Evolutionary conservation across 495 filamentous ascomycete species (phyloP).

Genomic region (Lasiosphaeris hirsuta): DNA sequence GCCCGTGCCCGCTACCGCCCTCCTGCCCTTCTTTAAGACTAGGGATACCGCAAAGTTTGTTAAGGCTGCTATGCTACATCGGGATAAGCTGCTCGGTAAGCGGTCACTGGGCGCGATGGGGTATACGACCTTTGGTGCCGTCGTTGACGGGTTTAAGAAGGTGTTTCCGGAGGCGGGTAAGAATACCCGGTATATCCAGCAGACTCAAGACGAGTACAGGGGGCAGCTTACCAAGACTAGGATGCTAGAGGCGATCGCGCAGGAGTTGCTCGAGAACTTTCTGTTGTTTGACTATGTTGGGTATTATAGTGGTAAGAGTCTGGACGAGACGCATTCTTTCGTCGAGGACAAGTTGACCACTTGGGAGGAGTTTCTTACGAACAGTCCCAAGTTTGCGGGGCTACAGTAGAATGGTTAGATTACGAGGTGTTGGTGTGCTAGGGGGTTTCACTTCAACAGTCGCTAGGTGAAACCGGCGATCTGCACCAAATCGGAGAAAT

Average conservation of each 20-base stretch:
- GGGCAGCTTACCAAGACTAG: too few species aligned
- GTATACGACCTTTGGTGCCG: constrained; percentile 46
- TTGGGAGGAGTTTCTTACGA: constrained; percentile 37
- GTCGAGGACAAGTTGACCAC: constrained; percentile 38
- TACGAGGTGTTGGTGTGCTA: too few species aligned
- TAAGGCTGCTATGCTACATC: constrained; percentile 45
- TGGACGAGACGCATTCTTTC: constrained; percentile 35
- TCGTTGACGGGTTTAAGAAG: constrained; percentile 49
- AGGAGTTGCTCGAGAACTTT: constrained; percentile 56
- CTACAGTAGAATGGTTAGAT: too few species aligned
- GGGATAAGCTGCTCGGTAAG: constrained; percentile 39
- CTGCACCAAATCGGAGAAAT: too few species aligned
- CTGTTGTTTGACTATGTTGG: constrained; percentile 47
- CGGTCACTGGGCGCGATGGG: constrained; percentile 41
- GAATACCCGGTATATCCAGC: constrained; percentile 38
- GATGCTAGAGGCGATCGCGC: constrained; percentile 25
- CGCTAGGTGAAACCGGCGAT: too few species aligned
- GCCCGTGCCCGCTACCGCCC: constrained; percentile 37
- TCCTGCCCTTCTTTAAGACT: constrained; percentile 53
- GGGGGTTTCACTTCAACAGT: too few species aligned
- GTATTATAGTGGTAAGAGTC: constrained; percentile 45
- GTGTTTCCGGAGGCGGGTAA: constrained; percentile 49
- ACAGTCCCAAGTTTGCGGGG: too few species aligned
- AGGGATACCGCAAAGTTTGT: constrained; percentile 58
- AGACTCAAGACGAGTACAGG: constrained; percentile 49